Evolutionary conservation across 2,329 filamentous ascomycete genomes (phyloP).

Genomic region (Neoscytalidium dimidiatum): DNA sequence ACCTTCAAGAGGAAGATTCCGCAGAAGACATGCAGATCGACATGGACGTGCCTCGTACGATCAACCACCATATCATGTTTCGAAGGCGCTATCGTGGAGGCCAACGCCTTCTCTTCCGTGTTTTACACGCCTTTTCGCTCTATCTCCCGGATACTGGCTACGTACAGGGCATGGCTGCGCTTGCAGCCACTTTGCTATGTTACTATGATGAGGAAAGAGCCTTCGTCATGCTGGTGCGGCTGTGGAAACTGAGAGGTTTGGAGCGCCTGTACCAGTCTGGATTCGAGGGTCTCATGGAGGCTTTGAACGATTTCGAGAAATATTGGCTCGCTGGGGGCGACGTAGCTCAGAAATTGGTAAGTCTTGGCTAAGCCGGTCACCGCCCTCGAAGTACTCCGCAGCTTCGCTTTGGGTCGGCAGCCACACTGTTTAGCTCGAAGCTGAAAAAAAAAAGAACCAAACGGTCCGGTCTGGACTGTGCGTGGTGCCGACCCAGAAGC

Average conservation of each 20-base stretch:
- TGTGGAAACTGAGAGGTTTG: slow-evolving; percentile 88
- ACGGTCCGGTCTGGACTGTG: background rate
- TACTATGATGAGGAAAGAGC: slow-evolving; percentile 95
- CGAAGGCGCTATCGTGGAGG: slow-evolving; percentile 83
- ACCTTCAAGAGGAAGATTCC: slow-evolving; percentile 71
- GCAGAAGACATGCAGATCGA: slow-evolving; percentile 97
- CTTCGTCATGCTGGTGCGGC: slow-evolving; percentile 93
- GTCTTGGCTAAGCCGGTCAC: slow-evolving; percentile 35
- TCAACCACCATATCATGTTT: slow-evolving; percentile 97
- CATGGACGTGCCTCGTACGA: slow-evolving; percentile 91
- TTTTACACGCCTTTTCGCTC: slow-evolving; percentile 86
- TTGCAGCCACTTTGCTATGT: slow-evolving; percentile 88
- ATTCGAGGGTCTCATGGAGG: slow-evolving; percentile 84
- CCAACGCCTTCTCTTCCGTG: slow-evolving; percentile 86
- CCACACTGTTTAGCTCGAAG: background rate
- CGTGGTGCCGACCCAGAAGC: background rate
- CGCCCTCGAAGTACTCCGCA: background rate
- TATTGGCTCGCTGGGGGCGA: slow-evolving; percentile 78
- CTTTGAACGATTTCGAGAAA: slow-evolving; percentile 80
- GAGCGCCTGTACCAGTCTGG: slow-evolving; percentile 81
- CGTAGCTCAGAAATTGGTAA: slow-evolving; percentile 77
- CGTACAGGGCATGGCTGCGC: slow-evolving; percentile 94
- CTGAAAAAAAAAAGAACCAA: too few species aligned
- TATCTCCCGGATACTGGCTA: slow-evolving; percentile 92
- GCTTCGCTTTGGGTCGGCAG: background rate